A percentile compares a stretch with the other conserved stretches of the same genome.
phyloP scores from a whole-genome alignment of 148 eudicot genomes.

The Amaranthus hypochondriacus region DNA sequence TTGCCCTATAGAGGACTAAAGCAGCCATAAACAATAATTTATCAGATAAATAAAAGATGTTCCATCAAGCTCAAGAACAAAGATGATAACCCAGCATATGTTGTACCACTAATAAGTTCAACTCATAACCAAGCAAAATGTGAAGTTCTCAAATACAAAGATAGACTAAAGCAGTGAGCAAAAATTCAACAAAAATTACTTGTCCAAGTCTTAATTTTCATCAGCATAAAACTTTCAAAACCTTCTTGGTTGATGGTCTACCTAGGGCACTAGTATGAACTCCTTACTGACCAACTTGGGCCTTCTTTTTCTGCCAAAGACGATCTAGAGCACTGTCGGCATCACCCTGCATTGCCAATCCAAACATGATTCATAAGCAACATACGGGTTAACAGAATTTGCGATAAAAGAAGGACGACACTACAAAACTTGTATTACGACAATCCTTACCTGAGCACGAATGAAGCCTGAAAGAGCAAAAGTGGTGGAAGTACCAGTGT shows the following conservation, averaged over 20 bases:
- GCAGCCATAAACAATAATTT: no score
- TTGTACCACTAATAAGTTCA: conserved; percentile 4
- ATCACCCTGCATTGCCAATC: conserved; percentile 39
- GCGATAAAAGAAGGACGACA: background rate
- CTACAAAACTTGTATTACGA: background rate
- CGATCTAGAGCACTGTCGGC: conserved; percentile 75
- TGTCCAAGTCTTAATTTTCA: conserved; percentile 1
- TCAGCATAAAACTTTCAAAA: background rate
- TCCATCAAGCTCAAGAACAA: background rate
- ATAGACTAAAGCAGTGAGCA: background rate
- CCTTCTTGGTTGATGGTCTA: background rate
- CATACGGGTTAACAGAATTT: background rate
- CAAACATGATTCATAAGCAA: background rate
- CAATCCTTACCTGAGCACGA: conserved; percentile 60
- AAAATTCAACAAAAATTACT: background rate
- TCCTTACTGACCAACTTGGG: conserved; percentile 34
- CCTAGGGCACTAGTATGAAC: background rate
- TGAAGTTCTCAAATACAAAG: background rate
- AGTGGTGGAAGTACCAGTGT: conserved; percentile 60
- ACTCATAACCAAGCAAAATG: no score
- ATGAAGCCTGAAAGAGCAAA: conserved; percentile 83
- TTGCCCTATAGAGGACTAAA: no score
- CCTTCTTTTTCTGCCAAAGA: conserved; percentile 62
- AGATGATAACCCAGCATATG: background rate
- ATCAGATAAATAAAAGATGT: background rate